Evolutionary conservation across 768 basidiomycete species (phyloP), one percentile per base, ranked within the genome.

Genomic region (Amanita fuliginea): DNA sequence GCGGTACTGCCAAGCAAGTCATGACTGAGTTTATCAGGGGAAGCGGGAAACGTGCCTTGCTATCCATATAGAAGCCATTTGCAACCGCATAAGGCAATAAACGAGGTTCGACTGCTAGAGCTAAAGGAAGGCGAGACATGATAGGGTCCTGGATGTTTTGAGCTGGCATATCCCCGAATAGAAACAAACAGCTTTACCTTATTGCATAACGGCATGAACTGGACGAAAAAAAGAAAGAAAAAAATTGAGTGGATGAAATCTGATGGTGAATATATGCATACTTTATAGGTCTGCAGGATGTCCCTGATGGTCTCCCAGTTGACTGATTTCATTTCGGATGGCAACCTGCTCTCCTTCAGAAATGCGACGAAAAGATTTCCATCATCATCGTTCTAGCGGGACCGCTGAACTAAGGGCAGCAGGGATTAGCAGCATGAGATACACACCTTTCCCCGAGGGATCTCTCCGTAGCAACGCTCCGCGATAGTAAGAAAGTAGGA

Each of bases 31-130:
- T 16, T 14, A 30, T 26, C 19, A 30, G 24, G 54, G 51, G 41
- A 33, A 19, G 47, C 18, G 49, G 42, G 24, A 32, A 37, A 54
- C 62, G 49, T 63, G 81, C 85, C 71, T 86, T 86, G 61, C 74
- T 74, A 58, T 89, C 85, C 83, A 89, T 83, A 34, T 66, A 66
- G 61, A 89, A 88, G 11, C 86, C 86, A 63, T 88, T 89, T 21
- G 71, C 70, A 33, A 76, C 75, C 1, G 86, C 86, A 51, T 74
- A 76, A 1, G 86, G 84, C 42, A 89, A 73, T 18, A 89, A 65
- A 51, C 79, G 75, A 10, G 86, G 86, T 62, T 87, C 86, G 50
- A 87, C 75, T 18, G 86, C 83, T 35, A 89, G 70, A 3, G 78
- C 84, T 45, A 88, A 72, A 24, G 86, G 86, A 50, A 87, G 80